Conservation (phyloP, 2,329 filamentous ascomycete species). For the Botryotinia calthae region DNA sequence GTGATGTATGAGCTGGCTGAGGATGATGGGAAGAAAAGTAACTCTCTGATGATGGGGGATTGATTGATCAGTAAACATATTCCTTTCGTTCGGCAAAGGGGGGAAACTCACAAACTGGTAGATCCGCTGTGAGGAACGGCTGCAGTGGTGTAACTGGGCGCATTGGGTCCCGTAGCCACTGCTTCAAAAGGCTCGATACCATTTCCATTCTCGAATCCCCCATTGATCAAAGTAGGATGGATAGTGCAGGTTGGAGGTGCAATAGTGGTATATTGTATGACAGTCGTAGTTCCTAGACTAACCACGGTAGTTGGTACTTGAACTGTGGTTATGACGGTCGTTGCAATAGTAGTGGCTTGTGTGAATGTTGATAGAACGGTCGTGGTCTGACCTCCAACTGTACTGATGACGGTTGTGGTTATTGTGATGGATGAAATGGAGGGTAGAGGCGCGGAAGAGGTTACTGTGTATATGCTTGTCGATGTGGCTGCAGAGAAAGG, state of each 20-base stretch:
- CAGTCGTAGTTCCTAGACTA: not conserved
- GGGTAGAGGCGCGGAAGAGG: not conserved
- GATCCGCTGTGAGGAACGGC: not conserved
- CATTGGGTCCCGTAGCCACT: not conserved
- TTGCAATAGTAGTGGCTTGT: constrained; percentile 1
- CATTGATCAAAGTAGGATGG: not conserved
- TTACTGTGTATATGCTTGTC: not conserved
- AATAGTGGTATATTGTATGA: constrained; percentile 2
- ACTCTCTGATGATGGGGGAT: not conserved
- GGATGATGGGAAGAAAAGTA: not conserved
- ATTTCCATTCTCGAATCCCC: not conserved
- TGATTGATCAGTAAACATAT: not conserved
- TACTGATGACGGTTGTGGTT: constrained; percentile 12
- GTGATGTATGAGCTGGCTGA: not conserved
- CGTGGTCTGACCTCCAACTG: not conserved
- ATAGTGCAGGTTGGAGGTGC: not conserved
- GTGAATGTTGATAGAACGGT: constrained; percentile 3
- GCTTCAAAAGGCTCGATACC: not conserved
- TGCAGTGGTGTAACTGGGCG: not conserved
- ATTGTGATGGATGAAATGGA: constrained; percentile 4
- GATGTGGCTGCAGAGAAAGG: not conserved
- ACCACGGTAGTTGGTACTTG: not conserved
- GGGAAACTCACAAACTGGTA: not conserved
- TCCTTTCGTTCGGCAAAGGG: not conserved
- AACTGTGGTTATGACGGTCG: not conserved